Conservation (phyloP, 345 rosid species). For the Brassica carinata region DNA sequence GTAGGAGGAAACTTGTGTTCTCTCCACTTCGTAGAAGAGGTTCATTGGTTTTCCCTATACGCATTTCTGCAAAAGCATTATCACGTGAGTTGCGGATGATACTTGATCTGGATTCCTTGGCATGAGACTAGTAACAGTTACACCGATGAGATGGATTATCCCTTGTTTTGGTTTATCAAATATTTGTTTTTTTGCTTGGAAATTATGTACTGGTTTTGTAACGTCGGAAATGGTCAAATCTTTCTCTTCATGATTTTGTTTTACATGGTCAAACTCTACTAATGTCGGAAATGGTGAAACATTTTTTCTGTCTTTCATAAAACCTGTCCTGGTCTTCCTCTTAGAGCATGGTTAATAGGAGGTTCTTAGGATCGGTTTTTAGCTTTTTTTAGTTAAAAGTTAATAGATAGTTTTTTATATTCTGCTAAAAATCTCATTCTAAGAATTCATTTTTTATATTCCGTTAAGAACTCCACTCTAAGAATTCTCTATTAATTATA, state of each 20-base stretch:
- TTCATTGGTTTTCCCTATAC: neutral
- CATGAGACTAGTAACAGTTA: neutral
- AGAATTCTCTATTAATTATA: too few relatives aligned
- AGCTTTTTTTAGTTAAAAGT: too few relatives aligned
- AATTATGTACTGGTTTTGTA: neutral
- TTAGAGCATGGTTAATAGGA: too few relatives aligned
- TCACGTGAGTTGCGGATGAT: constrained; percentile 15
- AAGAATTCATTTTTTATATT: too few relatives aligned
- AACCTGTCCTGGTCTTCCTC: too few relatives aligned
- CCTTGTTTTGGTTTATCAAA: constrained; percentile 5
- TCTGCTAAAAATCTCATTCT: too few relatives aligned
- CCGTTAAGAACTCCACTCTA: too few relatives aligned
- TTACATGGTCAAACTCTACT: neutral
- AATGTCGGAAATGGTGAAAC: too few relatives aligned
- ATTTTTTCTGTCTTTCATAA: too few relatives aligned
- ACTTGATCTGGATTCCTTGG: neutral
- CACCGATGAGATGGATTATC: neutral
- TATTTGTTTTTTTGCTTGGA: neutral
- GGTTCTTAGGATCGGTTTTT: too few relatives aligned
- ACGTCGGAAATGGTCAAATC: neutral
- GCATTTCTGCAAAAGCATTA: constrained; percentile 4
- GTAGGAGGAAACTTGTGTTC: constrained; percentile 34
- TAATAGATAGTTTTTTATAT: too few relatives aligned
- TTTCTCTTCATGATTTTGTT: neutral
- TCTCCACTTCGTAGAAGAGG: neutral